Percentiles rank a stretch among this genome's conserved stretches.
phyloP scores from a whole-genome alignment of 805 yeast genomes.

The Monosporozyma servazzii region DNA sequence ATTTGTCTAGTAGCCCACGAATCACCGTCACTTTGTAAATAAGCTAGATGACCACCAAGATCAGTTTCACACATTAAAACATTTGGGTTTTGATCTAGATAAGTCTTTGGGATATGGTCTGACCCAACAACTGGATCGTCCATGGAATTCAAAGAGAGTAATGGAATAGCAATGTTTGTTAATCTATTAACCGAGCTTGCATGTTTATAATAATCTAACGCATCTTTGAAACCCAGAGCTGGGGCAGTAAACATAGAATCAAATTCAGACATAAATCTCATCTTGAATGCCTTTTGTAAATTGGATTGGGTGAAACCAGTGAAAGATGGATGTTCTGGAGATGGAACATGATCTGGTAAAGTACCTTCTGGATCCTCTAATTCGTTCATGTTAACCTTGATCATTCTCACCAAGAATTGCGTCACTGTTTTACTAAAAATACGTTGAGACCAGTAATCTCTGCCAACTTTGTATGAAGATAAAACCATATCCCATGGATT shows the following conservation, averaged over 20 bases:
- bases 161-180: conserved; percentile 51
- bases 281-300: conserved; percentile 29
- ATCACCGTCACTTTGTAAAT: conserved; percentile 35
- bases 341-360: conserved; percentile 10
- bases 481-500: conserved; percentile 68
- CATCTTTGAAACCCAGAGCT: conserved; percentile 52
- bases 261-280: conserved; percentile 43
- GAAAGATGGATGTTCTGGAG: conserved; percentile 13
- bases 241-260: conserved; percentile 55
- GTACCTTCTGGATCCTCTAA: conserved; percentile 12
- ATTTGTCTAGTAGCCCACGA: conserved; percentile 42
- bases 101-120: conserved; percentile 41
- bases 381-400: conserved; percentile 37
- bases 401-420: conserved; percentile 34
- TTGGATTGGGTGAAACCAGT: conserved; percentile 26
- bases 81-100: conserved; percentile 48
- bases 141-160: conserved; percentile 44
- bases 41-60: conserved; percentile 68
- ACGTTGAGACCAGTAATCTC: conserved; percentile 32
- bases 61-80: conserved; percentile 48
- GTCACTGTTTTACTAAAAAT: conserved; percentile 37
- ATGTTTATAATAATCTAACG: conserved; percentile 53
- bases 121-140: conserved; percentile 56
- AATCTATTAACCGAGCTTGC: conserved; percentile 55
- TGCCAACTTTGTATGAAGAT: conserved; percentile 38